phyloP scores from a whole-genome alignment of 2,329 filamentous ascomycete species.

The Fusarium circinatum region DNA sequence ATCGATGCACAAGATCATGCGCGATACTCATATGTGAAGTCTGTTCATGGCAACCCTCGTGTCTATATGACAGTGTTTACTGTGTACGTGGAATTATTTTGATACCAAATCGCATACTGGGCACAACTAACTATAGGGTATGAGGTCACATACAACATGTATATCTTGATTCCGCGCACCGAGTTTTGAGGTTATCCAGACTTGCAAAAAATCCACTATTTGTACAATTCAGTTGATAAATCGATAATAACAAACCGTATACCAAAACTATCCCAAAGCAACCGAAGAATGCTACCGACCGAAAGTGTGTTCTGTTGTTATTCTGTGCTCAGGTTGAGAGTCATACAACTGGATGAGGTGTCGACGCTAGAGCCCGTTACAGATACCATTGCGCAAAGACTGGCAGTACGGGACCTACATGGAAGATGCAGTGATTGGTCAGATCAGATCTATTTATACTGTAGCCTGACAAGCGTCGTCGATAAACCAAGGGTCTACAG shows the following conservation, averaged over 20 bases:
- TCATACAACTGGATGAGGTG: background rate
- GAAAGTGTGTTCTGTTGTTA: background rate
- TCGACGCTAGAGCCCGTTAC: background rate
- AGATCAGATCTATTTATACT: background rate
- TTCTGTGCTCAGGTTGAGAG: background rate
- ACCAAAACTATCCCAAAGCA: background rate
- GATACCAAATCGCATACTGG: background rate
- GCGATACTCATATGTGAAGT: background rate
- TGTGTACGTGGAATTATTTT: background rate
- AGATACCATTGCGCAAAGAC: conserved; percentile 6
- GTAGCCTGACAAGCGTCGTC: background rate
- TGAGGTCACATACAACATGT: background rate
- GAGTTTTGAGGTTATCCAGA: background rate
- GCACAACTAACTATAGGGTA: background rate
- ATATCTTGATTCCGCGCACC: background rate
- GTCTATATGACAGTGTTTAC: background rate
- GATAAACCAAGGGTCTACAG: background rate
- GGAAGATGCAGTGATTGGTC: background rate
- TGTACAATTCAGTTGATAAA: background rate
- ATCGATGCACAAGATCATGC: background rate
- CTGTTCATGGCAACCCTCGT: background rate
- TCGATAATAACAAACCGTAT: background rate
- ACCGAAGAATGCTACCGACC: background rate
- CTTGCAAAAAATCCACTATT: background rate
- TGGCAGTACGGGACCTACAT: background rate